These are phyloP conservation scores for Fraxinus ornus DNA, from an alignment of 305 asterid genomes.

Conservation along the genomic window DNA sequence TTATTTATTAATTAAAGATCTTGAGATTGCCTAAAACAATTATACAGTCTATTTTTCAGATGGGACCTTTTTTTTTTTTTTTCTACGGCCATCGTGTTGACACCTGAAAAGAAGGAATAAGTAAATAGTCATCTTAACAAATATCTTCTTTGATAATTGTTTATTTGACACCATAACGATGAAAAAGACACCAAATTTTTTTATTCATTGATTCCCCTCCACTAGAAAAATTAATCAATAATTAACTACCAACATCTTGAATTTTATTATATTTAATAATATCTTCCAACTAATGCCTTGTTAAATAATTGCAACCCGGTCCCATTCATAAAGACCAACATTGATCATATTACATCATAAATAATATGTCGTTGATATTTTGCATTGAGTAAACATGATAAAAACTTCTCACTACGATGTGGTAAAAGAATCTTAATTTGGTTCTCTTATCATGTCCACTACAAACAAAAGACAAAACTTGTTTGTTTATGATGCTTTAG, in stretches of 20 bases:
- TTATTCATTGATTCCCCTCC: neutral
- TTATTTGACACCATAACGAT: neutral
- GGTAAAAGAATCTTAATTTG: too few species aligned
- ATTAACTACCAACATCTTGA: neutral
- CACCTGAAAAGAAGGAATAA: neutral
- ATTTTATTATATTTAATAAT: neutral
- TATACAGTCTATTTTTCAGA: neutral
- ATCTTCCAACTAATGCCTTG: neutral
- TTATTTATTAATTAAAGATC: neutral
- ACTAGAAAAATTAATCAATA: neutral
- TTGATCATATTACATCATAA: too few species aligned
- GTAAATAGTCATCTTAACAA: neutral
- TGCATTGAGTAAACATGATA: too few species aligned
- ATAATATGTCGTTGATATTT: too few species aligned
- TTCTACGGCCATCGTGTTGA: neutral
- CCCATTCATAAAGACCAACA: neutral
- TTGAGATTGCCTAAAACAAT: neutral
- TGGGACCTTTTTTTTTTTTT: neutral
- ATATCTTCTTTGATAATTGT: neutral
- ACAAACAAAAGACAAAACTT: too few species aligned
- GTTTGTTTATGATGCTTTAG: too few species aligned
- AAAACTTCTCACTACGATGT: too few species aligned
- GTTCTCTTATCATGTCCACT: too few species aligned
- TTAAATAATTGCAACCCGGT: neutral
- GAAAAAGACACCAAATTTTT: neutral